phyloP scores from a whole-genome alignment of 1,284 basidiomycete species.

The Psilocybe mexicana region DNA sequence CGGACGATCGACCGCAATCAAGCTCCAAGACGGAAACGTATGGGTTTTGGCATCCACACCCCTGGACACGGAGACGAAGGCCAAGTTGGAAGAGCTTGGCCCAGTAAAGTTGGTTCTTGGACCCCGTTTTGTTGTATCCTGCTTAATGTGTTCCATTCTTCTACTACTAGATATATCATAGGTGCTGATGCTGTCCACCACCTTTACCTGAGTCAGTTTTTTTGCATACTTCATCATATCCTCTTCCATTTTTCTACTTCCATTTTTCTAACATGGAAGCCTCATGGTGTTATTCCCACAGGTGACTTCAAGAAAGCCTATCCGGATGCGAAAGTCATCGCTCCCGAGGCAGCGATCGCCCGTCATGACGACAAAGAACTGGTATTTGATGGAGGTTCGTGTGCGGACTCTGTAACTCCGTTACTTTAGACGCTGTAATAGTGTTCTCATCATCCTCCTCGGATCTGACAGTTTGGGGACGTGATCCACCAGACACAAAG shows the following conservation, averaged over 20 bases:
- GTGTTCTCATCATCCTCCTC: constrained; percentile 3
- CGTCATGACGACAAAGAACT: constrained; percentile 44
- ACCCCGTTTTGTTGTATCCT: neutral
- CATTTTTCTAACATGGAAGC: neutral
- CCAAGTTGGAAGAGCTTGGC: constrained; percentile 72
- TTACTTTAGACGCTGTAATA: neutral
- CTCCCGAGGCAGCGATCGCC: constrained; percentile 56
- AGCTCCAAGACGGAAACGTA: constrained; percentile 68
- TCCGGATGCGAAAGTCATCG: constrained; percentile 76
- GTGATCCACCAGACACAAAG: constrained; percentile 57
- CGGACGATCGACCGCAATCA: constrained; percentile 83
- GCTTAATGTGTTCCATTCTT: neutral
- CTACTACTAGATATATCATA: constrained; percentile 63
- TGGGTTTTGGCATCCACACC: constrained; percentile 90
- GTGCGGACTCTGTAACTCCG: no score
- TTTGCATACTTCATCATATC: no score
- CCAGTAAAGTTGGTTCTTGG: constrained; percentile 62
- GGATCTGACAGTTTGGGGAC: constrained; percentile 55
- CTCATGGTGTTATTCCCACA: constrained; percentile 22
- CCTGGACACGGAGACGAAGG: constrained; percentile 70
- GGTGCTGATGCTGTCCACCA: constrained; percentile 67
- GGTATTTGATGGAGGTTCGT: constrained; percentile 60
- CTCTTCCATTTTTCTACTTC: neutral
- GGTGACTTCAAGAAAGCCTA: constrained; percentile 76
- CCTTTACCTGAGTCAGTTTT: constrained; percentile 56